Evolutionary conservation across 2,329 filamentous ascomycete species (phyloP), one percentile per base, ranked within the genome.

Genomic region (Sporothrix curviconia): DNA sequence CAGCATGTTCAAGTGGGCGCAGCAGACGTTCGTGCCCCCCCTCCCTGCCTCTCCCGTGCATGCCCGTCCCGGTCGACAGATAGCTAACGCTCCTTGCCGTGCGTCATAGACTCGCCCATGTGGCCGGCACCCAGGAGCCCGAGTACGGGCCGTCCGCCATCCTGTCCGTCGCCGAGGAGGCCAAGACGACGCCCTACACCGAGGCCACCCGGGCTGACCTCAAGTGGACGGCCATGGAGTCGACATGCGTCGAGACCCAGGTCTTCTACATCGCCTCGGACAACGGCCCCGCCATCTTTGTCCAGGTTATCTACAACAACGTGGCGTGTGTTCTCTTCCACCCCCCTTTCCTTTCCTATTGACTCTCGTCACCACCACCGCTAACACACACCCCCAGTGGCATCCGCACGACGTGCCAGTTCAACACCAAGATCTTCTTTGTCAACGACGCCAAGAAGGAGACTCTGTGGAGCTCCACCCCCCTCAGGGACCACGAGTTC

Each of bases 301-400:
- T 83, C 60, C 94, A 99, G 79, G 81, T 97, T 74, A 96, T 99
- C 71, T 96, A 97, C 79, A 97, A 89, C 78, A 96, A 96, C 74
- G 89, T 99, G 71, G 87, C 84, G 92, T 32, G 43, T n/a, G 7
- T 3, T 9, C 15, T 17, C 30, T n/a, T 9, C 17, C 17, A n/a
- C n/a, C 12, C 25, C n/a, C 24, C 6, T 24, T 9, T 52, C 8
- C 34, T 40, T 11, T 32, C 47, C 9, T 44, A n/a, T 32, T 39
- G 6, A 22, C 28, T 49, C 42, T 51, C 50, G 54, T 52, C 11
- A 32, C 37, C 4, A 28, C 15, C 7, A 14, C 17, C 32, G 6
- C 51, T 54, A 43, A 54, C 39, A 14, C 17, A n/a, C n/a, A n/a
- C 8, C 3, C 3, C 14, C 69, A 96, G 92, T 66, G 92, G 92